Evolutionary conservation across 805 yeast species (phyloP), one percentile per base, ranked within the genome.

Genomic region (Candida caryicola): DNA sequence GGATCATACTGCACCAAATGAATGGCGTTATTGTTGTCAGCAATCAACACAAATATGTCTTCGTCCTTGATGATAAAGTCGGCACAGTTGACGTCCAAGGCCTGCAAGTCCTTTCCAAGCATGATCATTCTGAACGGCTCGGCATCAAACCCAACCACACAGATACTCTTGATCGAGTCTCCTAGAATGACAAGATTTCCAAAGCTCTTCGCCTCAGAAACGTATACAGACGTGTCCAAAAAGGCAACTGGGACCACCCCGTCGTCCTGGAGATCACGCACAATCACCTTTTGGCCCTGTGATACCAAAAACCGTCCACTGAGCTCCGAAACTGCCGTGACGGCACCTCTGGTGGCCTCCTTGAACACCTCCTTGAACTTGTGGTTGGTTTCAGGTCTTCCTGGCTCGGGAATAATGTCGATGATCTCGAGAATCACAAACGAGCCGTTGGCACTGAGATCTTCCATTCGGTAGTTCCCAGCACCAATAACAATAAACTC

Each of bases 181-280:
- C 95, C 95, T 13, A 89, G 61, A 2, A 89, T 51, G n/a, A 91
- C 57, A 51, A 91, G 64, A 57, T 90, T 87, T 28, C 95, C 90
- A 56, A 88, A 79, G 46, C 89, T 73, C 60, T 90, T 90, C 12
- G 87, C 74, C 47, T 86, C 95, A 5, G 84, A 71, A 2, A 87
- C 79, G 57, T 78, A 87, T 0, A 89, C 77, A 1, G 89, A 78
- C n/a, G 89, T 76, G 57, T 93, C 98, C 38, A 82, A 70, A 52
- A 93, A 93, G 1, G 98, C 98, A 4, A 93, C 96, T 0, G 98
- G 96, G 21, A 85, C 88, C 3, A 88, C 87, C 38, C 86, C 85
- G 57, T 86, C 93, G 51, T 85, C 95, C 52, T 85, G 90, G 33
- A 89, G 70, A 55, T 85, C 91, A 52, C 97, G 73, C 2, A 90